A percentile compares a stretch with the other conserved stretches of the same genome.
These are phyloP conservation scores for Talaromyces proteolyticus DNA, from an alignment of 495 filamentous ascomycete species.

Conservation along the genomic window DNA sequence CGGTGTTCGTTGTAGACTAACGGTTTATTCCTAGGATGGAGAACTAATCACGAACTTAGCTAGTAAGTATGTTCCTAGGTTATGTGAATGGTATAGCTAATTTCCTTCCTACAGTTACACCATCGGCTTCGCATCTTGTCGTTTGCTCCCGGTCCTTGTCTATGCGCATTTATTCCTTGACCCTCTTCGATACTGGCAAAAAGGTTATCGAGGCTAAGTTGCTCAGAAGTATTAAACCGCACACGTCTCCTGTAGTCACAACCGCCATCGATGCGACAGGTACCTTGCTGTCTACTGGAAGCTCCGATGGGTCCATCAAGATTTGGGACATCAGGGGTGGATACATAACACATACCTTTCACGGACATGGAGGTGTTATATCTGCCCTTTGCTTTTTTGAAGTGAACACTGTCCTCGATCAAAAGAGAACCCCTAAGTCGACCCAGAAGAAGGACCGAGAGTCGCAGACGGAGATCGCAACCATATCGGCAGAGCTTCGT, in stretches of 20 bases:
- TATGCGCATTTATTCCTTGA: constrained; percentile 83
- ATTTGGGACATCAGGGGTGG: constrained; percentile 94
- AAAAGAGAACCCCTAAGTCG: neutral
- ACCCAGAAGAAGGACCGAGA: constrained; percentile 16
- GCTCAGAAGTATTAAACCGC: constrained; percentile 80
- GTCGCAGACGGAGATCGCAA: neutral
- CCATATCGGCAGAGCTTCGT: constrained; percentile 51
- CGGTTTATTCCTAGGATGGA: constrained; percentile 63
- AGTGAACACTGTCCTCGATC: constrained; percentile 19
- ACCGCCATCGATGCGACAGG: constrained; percentile 77
- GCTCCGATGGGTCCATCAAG: constrained; percentile 87
- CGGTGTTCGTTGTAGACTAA: constrained; percentile 15
- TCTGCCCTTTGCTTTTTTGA: constrained; percentile 92
- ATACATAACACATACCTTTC: constrained; percentile 90
- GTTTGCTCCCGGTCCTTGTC: constrained; percentile 89
- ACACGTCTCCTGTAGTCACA: constrained; percentile 80
- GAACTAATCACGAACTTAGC: constrained; percentile 84
- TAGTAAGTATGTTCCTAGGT: constrained; percentile 40
- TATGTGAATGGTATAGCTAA: neutral
- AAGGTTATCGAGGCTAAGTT: constrained; percentile 57
- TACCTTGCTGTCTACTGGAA: constrained; percentile 86
- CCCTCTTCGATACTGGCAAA: constrained; percentile 45
- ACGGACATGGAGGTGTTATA: constrained; percentile 83
- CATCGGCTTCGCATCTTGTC: constrained; percentile 79
- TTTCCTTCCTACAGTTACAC: constrained; percentile 56